Evolutionary conservation across 2,329 filamentous ascomycete genomes (phyloP).

Genomic region (Colletotrichum sp.): DNA sequence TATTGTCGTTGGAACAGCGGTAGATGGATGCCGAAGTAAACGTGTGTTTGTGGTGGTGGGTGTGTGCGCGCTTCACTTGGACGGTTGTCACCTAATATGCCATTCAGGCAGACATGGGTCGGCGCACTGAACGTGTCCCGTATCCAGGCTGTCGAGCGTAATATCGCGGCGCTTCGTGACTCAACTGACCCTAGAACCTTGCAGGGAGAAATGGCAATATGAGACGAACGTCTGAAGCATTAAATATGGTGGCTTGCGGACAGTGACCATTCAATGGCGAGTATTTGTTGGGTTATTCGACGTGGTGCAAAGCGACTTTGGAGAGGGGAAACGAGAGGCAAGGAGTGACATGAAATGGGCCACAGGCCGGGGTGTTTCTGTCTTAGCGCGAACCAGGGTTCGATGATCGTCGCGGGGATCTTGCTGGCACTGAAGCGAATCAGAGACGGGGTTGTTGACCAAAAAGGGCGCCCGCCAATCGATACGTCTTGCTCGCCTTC

Average conservation of each 20-base stretch:
- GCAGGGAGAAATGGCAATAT: background rate
- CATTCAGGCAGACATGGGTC: background rate
- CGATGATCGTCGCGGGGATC: constrained; percentile 20
- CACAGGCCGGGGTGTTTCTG: background rate
- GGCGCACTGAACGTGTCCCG: background rate
- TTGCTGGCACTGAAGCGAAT: constrained; percentile 15
- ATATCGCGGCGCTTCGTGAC: background rate
- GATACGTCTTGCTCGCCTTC: background rate
- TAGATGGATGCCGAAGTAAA: background rate
- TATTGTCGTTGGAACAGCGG: background rate
- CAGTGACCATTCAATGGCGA: background rate
- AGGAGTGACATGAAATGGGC: background rate
- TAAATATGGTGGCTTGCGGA: background rate
- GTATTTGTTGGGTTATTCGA: background rate
- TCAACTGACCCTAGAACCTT: background rate
- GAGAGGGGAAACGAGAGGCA: background rate
- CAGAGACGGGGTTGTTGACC: constrained; percentile 1
- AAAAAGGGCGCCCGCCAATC: constrained; percentile 12
- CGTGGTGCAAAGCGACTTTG: background rate
- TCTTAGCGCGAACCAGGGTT: constrained; percentile 19
- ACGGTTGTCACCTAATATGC: background rate
- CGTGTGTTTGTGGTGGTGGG: background rate
- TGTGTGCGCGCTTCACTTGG: background rate
- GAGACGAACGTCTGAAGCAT: constrained; percentile 17
- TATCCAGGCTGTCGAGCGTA: background rate